These are phyloP conservation scores for Naganishia cerealis DNA, from an alignment of 1,284 basidiomycete species.

Conservation along the genomic window DNA sequence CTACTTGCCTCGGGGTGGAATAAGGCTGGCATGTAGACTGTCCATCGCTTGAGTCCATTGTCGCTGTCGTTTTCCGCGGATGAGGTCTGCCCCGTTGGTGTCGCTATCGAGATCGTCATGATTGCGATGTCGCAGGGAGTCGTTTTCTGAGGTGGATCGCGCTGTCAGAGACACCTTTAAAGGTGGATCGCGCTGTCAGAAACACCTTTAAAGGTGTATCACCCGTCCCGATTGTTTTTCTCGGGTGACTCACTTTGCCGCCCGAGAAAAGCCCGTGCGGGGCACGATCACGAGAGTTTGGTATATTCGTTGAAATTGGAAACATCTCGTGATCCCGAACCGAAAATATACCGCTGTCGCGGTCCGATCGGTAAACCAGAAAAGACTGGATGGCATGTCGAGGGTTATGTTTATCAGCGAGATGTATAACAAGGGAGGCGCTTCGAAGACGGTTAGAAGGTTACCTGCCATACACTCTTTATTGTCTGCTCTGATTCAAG, in stretches of 20 bases:
- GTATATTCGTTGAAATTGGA: not conserved
- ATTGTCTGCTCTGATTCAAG: not conserved
- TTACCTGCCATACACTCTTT: not conserved
- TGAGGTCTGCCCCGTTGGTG: not conserved
- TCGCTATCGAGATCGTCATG: conserved; percentile 12
- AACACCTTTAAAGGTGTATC: not conserved
- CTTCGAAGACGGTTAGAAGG: not conserved
- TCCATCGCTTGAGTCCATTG: conserved; percentile 17
- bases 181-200: not conserved
- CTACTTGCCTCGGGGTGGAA: conserved; percentile 25
- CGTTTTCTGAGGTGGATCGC: not conserved
- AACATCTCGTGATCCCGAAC: conserved; percentile 14
- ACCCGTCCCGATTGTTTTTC: not conserved
- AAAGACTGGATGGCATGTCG: no score
- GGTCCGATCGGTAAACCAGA: conserved; percentile 5
- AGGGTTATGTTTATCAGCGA: no score
- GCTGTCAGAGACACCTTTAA: not conserved
- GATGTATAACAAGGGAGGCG: not conserved
- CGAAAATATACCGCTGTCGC: not conserved
- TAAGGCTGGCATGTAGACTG: conserved; percentile 24
- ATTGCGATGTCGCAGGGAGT: not conserved
- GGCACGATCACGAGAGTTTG: conserved; percentile 15
- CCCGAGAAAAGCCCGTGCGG: conserved; percentile 9
- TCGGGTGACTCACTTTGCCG: conserved; percentile 12
- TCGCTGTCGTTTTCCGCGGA: not conserved